Conservation (phyloP, 352 stramenopile species). For the Globisporangium iwayamae region DNA sequence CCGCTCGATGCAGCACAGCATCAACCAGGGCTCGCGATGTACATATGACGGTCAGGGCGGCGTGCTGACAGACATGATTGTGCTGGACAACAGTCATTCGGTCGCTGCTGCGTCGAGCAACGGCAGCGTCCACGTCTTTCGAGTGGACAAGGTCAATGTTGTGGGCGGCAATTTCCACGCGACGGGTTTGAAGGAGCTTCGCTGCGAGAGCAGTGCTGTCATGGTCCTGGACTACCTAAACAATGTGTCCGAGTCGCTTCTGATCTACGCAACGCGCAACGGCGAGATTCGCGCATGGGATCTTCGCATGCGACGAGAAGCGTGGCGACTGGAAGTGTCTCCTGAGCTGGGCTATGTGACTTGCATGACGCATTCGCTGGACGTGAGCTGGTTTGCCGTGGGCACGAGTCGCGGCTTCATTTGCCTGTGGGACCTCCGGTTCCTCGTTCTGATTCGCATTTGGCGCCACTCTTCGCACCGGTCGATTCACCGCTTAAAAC, state of each 20-base stretch:
- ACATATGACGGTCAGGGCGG: slow-evolving; percentile 93
- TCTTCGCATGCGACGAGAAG: slow-evolving; percentile 86
- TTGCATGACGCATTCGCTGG: slow-evolving; percentile 92
- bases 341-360: slow-evolving; percentile 96
- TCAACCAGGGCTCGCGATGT: slow-evolving; percentile 90
- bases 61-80: slow-evolving; percentile 92
- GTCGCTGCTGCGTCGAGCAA: slow-evolving; percentile 90
- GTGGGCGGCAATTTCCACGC: slow-evolving; percentile 68
- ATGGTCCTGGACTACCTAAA: slow-evolving; percentile 96
- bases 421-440: slow-evolving; percentile 96
- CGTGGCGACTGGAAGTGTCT: slow-evolving; percentile 90
- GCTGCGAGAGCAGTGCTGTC: slow-evolving; percentile 89
- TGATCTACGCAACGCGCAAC: slow-evolving; percentile 93
- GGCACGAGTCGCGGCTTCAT: slow-evolving; percentile 95
- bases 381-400: slow-evolving; percentile 94
- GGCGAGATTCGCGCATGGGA: slow-evolving; percentile 92
- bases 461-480: slow-evolving; percentile 94
- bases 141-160: slow-evolving; percentile 89
- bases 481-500: slow-evolving; percentile 88
- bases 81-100: slow-evolving; percentile 96
- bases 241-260: slow-evolving; percentile 90
- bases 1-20: slow-evolving; percentile 90
- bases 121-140: slow-evolving; percentile 94
- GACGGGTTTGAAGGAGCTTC: slow-evolving; percentile 67
- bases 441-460: slow-evolving; percentile 92